Percentiles rank a stretch among this genome's conserved stretches.
Conservation (phyloP, 805 yeast species). For the Candida caryicola region DNA sequence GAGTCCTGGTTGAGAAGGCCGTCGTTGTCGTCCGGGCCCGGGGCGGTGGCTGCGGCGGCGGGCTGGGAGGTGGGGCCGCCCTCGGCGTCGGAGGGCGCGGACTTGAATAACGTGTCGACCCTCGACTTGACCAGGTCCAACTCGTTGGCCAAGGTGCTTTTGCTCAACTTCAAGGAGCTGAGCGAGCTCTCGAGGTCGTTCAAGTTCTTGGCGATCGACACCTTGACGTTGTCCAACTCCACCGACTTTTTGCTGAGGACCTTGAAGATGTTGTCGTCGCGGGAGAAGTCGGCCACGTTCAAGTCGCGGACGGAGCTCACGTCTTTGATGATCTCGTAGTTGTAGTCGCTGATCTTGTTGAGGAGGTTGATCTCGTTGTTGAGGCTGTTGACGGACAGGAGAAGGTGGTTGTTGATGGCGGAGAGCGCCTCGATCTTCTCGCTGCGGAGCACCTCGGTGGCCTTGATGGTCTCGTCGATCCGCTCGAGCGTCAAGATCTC, state of each 20-base stretch:
- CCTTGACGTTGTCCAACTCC: slow-evolving; percentile 45
- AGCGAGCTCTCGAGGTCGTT: slow-evolving; percentile 48
- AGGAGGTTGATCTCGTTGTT: slow-evolving; percentile 16
- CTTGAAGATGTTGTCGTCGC: slow-evolving; percentile 24
- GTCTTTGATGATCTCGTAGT: slow-evolving; percentile 14
- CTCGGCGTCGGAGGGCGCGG: slow-evolving; percentile 24
- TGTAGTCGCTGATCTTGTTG: slow-evolving; percentile 20
- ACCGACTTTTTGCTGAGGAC: slow-evolving; percentile 25
- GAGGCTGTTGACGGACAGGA: slow-evolving; percentile 6
- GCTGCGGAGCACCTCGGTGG: slow-evolving; percentile 27
- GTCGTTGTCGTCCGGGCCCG: slow-evolving; percentile 24
- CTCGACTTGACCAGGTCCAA: slow-evolving; percentile 29
- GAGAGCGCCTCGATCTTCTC: slow-evolving; percentile 17
- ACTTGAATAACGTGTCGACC: slow-evolving; percentile 5
- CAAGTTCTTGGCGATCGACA: slow-evolving; percentile 50
- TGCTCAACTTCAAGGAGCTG: slow-evolving; percentile 28
- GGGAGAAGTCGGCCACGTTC: slow-evolving; percentile 12
- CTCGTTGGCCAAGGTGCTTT: slow-evolving; percentile 36
- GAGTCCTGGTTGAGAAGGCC: slow-evolving; percentile 40
- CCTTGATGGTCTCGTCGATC: slow-evolving; percentile 36
- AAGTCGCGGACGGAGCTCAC: slow-evolving; percentile 20
- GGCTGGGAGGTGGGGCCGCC: slow-evolving; percentile 16
- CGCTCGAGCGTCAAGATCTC: slow-evolving; percentile 47
- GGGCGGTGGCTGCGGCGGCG: too few relatives aligned
- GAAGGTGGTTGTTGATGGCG: slow-evolving; percentile 8